Base-by-base conservation (phyloP, 1,139 yeast species). In the Candida sanyaensis region DNA sequence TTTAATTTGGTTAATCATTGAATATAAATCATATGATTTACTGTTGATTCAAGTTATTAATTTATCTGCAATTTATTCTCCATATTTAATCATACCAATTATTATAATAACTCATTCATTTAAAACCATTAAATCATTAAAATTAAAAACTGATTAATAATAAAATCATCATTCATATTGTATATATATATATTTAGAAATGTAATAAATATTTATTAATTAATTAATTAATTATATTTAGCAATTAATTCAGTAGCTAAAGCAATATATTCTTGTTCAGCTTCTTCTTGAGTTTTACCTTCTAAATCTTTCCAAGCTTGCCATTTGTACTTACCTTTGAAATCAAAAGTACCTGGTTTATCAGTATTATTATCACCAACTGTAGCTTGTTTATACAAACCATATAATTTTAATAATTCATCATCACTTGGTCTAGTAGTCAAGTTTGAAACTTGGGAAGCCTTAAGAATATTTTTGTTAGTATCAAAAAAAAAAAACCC, bases 291-390 rank as follows among this genome's bases (percentile, higher is more conserved):
- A 46, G 90, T 71, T 51, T 80, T 81, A 49, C 98, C 99, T 75
- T 89, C 86, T 62, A 86, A 76, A 60, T 84, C 85, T 63, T 85
- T 86, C 99, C 99, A 93, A 13, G 97, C 81, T 68, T 90, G 92
- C 98, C 98, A 93, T 81, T 93, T 93, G 82, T 88, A 88, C 74
- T 93, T 92, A 60, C 93, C 97, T 77, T 88, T 88, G 74, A 93
- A 80, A 74, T 92, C 96, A 69, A 92, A 89, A 55, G 88, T 73
- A 55, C 97, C 96, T 48, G 96, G 88, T 71, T 87, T 87, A 51
- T 83, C 73, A 52, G 96, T 87, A 68, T 77, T 80, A 78, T 88
- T 88, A 80, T 93, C 99, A 57, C 99, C 99, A 50, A 86, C 86
- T 42, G 98, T 92, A 56, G 98, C 96, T 75, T 93, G 99, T 75